phyloP scores from a whole-genome alignment of 495 filamentous ascomycete genomes.

The Margaritispora aquatica region DNA sequence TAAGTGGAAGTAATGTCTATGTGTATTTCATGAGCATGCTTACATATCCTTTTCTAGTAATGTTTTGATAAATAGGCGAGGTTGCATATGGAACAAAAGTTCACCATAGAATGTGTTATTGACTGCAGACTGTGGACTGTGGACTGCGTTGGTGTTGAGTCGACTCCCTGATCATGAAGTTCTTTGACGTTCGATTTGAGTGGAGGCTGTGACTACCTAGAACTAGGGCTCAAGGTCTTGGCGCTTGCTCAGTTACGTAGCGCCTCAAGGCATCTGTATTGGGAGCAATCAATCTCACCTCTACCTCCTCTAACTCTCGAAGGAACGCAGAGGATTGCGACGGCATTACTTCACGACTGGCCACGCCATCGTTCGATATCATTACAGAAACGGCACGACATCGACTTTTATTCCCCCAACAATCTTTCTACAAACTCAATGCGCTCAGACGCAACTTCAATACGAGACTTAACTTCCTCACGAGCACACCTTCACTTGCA shows the following conservation, averaged over 20 bases:
- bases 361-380: background rate
- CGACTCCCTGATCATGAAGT: no score
- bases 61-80: no score
- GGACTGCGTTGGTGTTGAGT: background rate
- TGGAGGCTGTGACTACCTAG: background rate
- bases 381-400: background rate
- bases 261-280: background rate
- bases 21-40: no score
- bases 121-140: no score
- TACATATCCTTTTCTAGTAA: no score
- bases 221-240: background rate
- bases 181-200: conserved; percentile 2
- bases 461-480: conserved; percentile 22
- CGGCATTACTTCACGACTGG: background rate
- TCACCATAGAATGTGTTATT: no score
- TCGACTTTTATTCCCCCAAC: background rate
- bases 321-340: background rate
- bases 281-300: background rate
- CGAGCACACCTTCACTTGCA: conserved; percentile 17
- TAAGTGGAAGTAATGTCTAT: no score
- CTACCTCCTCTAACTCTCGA: no score
- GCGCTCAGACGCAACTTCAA: conserved; percentile 13
- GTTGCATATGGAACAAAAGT: no score
- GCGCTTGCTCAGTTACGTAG: conserved; percentile 10
- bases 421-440: conserved; percentile 12